Percentiles rank a stretch among this genome's conserved stretches.
These are phyloP conservation scores for Podospora pseudoanserina DNA, from an alignment of 495 filamentous ascomycete genomes.

Conservation along the genomic window DNA sequence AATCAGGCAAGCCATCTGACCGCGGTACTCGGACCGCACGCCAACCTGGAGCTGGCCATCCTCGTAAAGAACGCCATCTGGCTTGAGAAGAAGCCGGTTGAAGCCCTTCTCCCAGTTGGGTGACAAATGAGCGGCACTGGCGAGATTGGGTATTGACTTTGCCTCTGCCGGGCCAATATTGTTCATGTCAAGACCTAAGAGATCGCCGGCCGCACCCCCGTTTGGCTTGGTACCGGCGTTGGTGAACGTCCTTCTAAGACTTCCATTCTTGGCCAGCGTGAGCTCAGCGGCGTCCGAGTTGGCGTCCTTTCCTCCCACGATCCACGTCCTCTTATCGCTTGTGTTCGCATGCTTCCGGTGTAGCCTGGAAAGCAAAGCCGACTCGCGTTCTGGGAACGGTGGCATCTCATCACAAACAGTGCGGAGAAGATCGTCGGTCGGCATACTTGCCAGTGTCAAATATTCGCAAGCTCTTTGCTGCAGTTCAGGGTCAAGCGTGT, in stretches of 20 bases:
- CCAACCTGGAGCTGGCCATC: slow-evolving; percentile 93
- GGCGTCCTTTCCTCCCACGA: slow-evolving; percentile 89
- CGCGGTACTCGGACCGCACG: slow-evolving; percentile 88
- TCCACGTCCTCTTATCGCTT: slow-evolving; percentile 93
- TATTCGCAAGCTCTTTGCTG: slow-evolving; percentile 98
- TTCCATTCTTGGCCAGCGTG: slow-evolving; percentile 73
- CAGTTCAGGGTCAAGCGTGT: slow-evolving; percentile 90
- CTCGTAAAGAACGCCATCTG: slow-evolving; percentile 89
- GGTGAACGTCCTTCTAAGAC: slow-evolving; percentile 78
- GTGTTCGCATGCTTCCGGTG: slow-evolving; percentile 90
- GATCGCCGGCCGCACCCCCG: slow-evolving; percentile 59
- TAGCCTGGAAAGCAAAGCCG: slow-evolving; percentile 83
- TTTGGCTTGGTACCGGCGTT: slow-evolving; percentile 39
- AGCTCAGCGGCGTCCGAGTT: slow-evolving; percentile 78
- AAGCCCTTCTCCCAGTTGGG: slow-evolving; percentile 94
- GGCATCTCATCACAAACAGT: slow-evolving; percentile 99
- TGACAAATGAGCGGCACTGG: slow-evolving; percentile 85
- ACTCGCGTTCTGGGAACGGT: slow-evolving; percentile 91
- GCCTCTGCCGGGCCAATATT: slow-evolving; percentile 51
- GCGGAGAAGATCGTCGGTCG: slow-evolving; percentile 86
- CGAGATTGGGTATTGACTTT: slow-evolving; percentile 71
- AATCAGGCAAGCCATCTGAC: slow-evolving; percentile 89
- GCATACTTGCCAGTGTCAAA: slow-evolving; percentile 76
- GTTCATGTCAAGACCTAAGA: slow-evolving; percentile 78
- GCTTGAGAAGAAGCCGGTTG: slow-evolving; percentile 70